These are phyloP conservation scores for Xylariaceae sp. DNA, from an alignment of 2,329 filamentous ascomycete species.

Conservation along the genomic window DNA sequence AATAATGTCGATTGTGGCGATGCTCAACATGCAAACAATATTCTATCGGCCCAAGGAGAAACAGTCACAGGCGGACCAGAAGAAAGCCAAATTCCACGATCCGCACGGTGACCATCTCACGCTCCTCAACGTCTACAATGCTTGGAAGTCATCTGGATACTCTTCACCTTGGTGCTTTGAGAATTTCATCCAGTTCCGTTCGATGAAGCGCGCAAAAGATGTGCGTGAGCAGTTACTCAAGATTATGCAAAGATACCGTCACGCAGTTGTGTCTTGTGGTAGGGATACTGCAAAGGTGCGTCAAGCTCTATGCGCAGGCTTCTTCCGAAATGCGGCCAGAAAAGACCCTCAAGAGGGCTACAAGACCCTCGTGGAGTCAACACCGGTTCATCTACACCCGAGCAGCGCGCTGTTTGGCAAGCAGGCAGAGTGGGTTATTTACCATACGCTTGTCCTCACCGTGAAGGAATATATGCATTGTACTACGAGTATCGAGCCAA, in stretches of 20 bases:
- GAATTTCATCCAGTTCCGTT: slow-evolving; percentile 91
- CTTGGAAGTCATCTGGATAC: slow-evolving; percentile 84
- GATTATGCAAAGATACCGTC: slow-evolving; percentile 90
- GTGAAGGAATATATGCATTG: slow-evolving; percentile 98
- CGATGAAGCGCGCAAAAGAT: slow-evolving; percentile 85
- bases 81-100: slow-evolving; percentile 97
- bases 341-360: slow-evolving; percentile 97
- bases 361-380: slow-evolving; percentile 94
- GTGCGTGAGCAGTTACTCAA: slow-evolving; percentile 87
- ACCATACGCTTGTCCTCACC: slow-evolving; percentile 84
- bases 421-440: slow-evolving; percentile 93
- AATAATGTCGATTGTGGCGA: slow-evolving; percentile 88
- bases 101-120: slow-evolving; percentile 92
- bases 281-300: slow-evolving; percentile 83
- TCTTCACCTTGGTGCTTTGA: slow-evolving; percentile 93
- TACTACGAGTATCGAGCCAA: slow-evolving; percentile 89
- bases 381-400: slow-evolving; percentile 91
- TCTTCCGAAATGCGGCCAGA: slow-evolving; percentile 91
- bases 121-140: slow-evolving; percentile 92
- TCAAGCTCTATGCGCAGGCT: slow-evolving; percentile 84
- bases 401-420: slow-evolving; percentile 91
- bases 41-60: slow-evolving; percentile 98
- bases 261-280: slow-evolving; percentile 78
- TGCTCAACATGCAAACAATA: slow-evolving; percentile 81
- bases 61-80: slow-evolving; percentile 91